phyloP scores from a whole-genome alignment of 2,329 filamentous ascomycete species.

The Tolypocladium capitatum region DNA sequence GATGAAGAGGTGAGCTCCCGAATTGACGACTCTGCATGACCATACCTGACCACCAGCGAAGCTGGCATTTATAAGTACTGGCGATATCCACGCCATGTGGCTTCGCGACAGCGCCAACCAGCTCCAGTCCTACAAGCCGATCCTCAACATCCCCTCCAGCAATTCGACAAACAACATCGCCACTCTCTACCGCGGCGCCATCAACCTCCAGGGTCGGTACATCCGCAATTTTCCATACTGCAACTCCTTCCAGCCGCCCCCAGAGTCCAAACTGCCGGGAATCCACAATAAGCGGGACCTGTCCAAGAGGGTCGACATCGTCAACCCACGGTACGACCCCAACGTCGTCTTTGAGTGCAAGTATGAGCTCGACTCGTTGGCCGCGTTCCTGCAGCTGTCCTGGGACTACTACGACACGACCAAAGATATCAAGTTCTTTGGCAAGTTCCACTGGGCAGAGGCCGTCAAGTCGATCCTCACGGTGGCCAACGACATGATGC shows the following conservation, averaged over 20 bases:
- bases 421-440: conserved; percentile 58
- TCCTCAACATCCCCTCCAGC: conserved; percentile 39
- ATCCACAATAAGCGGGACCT: conserved; percentile 9
- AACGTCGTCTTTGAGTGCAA: conserved; percentile 84
- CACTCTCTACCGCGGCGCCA: conserved; percentile 57
- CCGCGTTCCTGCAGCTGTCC: conserved; percentile 70
- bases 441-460: conserved; percentile 56
- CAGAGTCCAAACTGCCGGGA: conserved; percentile 39
- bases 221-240: conserved; percentile 64
- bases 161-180: conserved; percentile 40
- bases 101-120: conserved; percentile 77
- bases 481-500: conserved; percentile 56
- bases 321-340: conserved; percentile 52
- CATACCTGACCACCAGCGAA: conserved; percentile 12
- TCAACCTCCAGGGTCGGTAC: conserved; percentile 65
- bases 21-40: not conserved
- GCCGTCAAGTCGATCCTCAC: conserved; percentile 58
- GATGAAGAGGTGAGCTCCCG: conserved; percentile 38
- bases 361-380: conserved; percentile 85
- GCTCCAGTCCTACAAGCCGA: conserved; percentile 57
- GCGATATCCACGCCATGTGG: conserved; percentile 90
- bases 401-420: conserved; percentile 70
- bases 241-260: conserved; percentile 86
- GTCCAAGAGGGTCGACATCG: conserved; percentile 31
- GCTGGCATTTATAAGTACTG: conserved; percentile 71